These are phyloP conservation scores for Mycena alexandri DNA, from an alignment of 768 basidiomycete genomes.

Conservation along the genomic window DNA sequence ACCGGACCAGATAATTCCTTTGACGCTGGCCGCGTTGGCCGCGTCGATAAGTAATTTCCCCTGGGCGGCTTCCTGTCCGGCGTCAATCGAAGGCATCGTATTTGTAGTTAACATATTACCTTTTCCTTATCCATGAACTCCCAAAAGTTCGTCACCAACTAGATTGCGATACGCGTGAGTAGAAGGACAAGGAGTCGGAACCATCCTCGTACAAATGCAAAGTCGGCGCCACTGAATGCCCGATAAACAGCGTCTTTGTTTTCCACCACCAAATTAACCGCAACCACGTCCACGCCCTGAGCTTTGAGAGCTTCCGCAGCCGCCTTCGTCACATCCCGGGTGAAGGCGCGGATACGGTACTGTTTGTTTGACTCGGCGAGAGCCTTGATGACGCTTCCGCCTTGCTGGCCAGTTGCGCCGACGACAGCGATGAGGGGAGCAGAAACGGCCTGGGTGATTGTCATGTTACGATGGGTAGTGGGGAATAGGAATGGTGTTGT, in stretches of 20 bases:
- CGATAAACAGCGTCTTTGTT: too few relatives aligned
- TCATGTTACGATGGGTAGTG: neutral
- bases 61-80: neutral
- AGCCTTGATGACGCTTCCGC: slow-evolving; percentile 23
- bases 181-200: neutral
- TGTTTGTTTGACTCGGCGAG: slow-evolving; percentile 21
- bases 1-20: slow-evolving; percentile 6
- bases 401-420: slow-evolving; percentile 25
- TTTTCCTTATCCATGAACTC: neutral
- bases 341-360: slow-evolving; percentile 24
- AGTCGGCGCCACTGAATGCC: too few relatives aligned
- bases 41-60: slow-evolving; percentile 5
- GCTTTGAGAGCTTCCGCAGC: slow-evolving; percentile 1
- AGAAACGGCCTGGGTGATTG: slow-evolving; percentile 1
- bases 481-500: too few relatives aligned
- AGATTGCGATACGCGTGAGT: neutral
- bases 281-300: too few relatives aligned
- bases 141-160: neutral
- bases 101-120: neutral
- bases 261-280: too few relatives aligned
- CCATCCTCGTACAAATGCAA: neutral
- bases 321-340: slow-evolving; percentile 14
- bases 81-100: neutral
- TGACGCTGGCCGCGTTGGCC: neutral
- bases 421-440: slow-evolving; percentile 25